Percentiles rank a stretch among this genome's conserved stretches.
Conservation (phyloP, 768 basidiomycete genomes). For the Mycena filopes region DNA sequence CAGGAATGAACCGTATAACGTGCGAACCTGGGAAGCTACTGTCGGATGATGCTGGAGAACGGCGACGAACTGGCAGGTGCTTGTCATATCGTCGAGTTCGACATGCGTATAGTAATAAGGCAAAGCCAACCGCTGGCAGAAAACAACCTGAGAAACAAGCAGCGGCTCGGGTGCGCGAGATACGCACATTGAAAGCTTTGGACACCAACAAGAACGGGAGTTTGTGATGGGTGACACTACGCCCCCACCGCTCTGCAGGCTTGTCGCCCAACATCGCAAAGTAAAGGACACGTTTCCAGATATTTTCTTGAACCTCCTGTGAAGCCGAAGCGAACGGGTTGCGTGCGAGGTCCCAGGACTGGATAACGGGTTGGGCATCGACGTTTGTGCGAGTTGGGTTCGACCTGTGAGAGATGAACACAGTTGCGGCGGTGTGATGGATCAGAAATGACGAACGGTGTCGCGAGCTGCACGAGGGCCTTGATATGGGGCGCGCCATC, state of each 20-base stretch:
- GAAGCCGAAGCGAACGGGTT: no score
- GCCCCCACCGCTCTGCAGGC: no score
- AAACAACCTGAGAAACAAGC: no score
- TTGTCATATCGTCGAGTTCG: neutral
- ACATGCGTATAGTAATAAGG: neutral
- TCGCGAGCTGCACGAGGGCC: neutral
- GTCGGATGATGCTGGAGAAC: neutral
- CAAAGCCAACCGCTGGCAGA: neutral
- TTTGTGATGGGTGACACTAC: neutral
- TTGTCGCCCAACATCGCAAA: neutral
- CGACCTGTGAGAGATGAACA: no score
- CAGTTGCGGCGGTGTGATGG: no score
- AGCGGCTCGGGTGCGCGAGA: no score
- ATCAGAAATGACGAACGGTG: neutral
- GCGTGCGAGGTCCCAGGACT: no score
- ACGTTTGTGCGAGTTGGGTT: no score
- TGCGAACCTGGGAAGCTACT: neutral
- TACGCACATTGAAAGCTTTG: neutral
- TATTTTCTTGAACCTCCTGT: no score
- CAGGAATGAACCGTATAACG: neutral
- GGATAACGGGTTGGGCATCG: no score
- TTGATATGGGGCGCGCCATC: neutral
- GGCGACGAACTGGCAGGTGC: neutral
- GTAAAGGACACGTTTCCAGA: neutral
- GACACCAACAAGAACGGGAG: neutral